phyloP scores from a whole-genome alignment of 78 protist genomes.

The Trichosphaerium sp. region DNA sequence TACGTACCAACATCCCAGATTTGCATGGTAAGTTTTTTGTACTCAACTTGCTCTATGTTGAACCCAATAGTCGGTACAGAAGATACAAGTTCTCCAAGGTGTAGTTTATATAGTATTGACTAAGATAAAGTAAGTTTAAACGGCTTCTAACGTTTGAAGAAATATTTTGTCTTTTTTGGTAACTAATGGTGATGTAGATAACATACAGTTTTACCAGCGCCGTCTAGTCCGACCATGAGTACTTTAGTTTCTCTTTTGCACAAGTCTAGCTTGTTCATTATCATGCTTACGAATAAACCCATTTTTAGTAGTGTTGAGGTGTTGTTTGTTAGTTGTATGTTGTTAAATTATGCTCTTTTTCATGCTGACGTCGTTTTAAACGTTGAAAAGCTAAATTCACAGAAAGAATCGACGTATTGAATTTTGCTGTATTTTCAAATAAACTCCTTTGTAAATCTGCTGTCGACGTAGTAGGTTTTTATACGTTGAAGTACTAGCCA shows the following conservation, averaged over 20 bases:
- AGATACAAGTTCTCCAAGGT: slow-evolving; percentile 28
- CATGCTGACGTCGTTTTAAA: not conserved
- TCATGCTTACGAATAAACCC: not conserved
- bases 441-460: too few species aligned
- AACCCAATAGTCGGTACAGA: slow-evolving; percentile 63
- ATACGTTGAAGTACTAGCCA: too few species aligned
- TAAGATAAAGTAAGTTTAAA: not conserved
- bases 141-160: not conserved
- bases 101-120: slow-evolving; percentile 29
- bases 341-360: not conserved
- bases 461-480: too few species aligned
- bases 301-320: not conserved
- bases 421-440: too few species aligned
- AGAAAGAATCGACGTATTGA: not conserved
- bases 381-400: not conserved
- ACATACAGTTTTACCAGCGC: slow-evolving; percentile 29
- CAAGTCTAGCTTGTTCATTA: not conserved
- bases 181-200: not conserved
- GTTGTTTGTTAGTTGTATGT: not conserved
- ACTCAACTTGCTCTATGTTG: slow-evolving; percentile 73
- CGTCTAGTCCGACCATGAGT: slow-evolving; percentile 28
- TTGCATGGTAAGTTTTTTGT: slow-evolving; percentile 60
- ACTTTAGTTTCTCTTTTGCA: not conserved
- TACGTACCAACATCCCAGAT: slow-evolving; percentile 29
- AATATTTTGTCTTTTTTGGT: not conserved